Evolutionary conservation across 2,329 filamentous ascomycete genomes (phyloP).

Genomic region (Fusarium cyanostomum): DNA sequence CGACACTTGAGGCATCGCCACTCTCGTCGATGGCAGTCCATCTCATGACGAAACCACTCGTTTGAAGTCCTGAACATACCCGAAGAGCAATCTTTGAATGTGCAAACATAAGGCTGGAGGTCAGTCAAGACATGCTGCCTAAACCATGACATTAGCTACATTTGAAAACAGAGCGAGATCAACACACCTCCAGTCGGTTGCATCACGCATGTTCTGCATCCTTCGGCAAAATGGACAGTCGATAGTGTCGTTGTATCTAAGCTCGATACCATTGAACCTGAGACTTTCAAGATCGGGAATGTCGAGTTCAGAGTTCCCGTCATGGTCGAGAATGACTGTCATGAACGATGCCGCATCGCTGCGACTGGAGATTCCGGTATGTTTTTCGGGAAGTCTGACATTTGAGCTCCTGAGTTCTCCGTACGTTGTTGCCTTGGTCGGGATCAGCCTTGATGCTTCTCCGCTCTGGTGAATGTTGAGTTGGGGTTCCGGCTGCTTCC

Average conservation of each 20-base stretch:
- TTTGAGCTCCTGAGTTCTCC: too few species aligned
- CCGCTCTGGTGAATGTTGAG: too few species aligned
- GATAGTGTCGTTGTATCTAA: not conserved
- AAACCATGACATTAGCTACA: not conserved
- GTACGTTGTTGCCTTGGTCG: too few species aligned
- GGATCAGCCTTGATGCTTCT: too few species aligned
- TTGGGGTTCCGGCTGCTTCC: too few species aligned
- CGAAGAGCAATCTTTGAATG: not conserved
- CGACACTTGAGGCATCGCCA: not conserved
- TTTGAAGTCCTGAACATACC: not conserved
- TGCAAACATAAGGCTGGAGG: not conserved
- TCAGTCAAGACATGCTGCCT: not conserved
- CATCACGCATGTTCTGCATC: not conserved
- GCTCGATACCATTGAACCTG: not conserved
- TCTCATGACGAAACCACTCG: not conserved
- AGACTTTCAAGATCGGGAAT: not conserved
- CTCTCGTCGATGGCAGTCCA: not conserved
- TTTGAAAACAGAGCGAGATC: too few species aligned
- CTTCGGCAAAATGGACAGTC: not conserved
- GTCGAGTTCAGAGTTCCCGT: not conserved
- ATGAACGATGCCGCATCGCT: not conserved
- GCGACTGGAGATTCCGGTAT: not conserved
- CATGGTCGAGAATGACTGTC: not conserved
- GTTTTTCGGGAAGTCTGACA: too few species aligned
- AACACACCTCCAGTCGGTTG: not conserved